Percentiles rank a stretch among this genome's conserved stretches.
phyloP scores from a whole-genome alignment of 176 grass and related monocot species.

The Eleusine indica region DNA sequence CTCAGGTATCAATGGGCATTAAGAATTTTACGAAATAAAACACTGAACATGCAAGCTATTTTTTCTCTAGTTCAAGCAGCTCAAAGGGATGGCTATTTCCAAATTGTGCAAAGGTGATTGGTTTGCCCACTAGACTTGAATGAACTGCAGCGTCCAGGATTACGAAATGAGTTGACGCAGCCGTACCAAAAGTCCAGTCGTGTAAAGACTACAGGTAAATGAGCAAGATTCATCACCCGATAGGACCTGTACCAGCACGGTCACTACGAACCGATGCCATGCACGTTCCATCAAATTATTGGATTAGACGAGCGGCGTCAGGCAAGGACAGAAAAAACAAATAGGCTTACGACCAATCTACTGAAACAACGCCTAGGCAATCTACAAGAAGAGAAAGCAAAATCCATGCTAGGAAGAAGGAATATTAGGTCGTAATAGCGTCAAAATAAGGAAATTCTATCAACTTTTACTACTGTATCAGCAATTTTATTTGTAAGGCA shows the following conservation, averaged over 20 bases:
- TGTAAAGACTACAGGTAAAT: conserved; percentile 14
- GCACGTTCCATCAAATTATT: conserved; percentile 21
- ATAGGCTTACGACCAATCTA: background rate
- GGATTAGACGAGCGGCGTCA: background rate
- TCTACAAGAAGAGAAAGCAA: background rate
- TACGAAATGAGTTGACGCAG: background rate
- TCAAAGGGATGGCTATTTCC: background rate
- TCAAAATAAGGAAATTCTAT: background rate
- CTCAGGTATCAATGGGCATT: background rate
- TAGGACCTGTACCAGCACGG: background rate
- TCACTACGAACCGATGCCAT: background rate
- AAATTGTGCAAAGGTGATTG: background rate
- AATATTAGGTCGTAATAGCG: background rate
- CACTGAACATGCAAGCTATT: background rate
- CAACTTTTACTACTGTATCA: background rate
- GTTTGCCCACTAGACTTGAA: background rate
- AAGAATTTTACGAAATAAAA: background rate
- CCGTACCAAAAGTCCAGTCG: conserved; percentile 10
- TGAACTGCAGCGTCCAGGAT: background rate
- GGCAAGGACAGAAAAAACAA: background rate
- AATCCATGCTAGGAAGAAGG: background rate
- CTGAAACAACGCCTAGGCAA: background rate
- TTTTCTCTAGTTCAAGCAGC: background rate
- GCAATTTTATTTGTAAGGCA: background rate
- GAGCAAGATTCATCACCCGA: conserved; percentile 4